These are phyloP conservation scores for Blumeria graminis DNA, from an alignment of 2,329 filamentous ascomycete species.

Conservation along the genomic window DNA sequence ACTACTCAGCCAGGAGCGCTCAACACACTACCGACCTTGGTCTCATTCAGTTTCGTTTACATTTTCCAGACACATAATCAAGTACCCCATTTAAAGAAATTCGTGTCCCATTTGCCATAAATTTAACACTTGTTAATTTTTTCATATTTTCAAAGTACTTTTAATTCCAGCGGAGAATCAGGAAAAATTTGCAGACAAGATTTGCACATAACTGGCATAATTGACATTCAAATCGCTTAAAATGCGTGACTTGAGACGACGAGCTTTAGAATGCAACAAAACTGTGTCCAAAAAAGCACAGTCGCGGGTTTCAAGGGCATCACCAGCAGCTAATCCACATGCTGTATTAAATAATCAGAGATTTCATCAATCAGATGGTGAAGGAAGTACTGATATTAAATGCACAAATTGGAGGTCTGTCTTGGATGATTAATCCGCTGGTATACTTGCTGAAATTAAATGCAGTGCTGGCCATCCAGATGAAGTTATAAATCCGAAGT, in stretches of 20 bases:
- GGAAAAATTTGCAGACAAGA: too few relatives aligned
- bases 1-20: too few relatives aligned
- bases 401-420: conserved; percentile 27
- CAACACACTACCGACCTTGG: too few relatives aligned
- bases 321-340: conserved; percentile 24
- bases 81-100: too few relatives aligned
- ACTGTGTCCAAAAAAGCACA: conserved; percentile 32
- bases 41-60: too few relatives aligned
- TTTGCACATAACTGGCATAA: too few relatives aligned
- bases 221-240: not conserved
- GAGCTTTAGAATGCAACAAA: conserved; percentile 32
- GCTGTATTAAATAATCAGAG: conserved; percentile 19
- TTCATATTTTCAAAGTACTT: too few relatives aligned
- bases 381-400: conserved; percentile 26
- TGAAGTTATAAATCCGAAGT: not conserved
- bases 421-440: not conserved
- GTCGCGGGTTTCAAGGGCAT: conserved; percentile 22
- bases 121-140: too few relatives aligned
- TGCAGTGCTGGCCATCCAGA: conserved; percentile 1
- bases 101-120: too few relatives aligned
- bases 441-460: not conserved
- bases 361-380: conserved; percentile 30
- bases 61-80: too few relatives aligned
- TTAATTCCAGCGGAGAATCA: too few relatives aligned
- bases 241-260: conserved; percentile 26